Conservation (phyloP, 139 green algal species). For the Chlorella sp. region DNA sequence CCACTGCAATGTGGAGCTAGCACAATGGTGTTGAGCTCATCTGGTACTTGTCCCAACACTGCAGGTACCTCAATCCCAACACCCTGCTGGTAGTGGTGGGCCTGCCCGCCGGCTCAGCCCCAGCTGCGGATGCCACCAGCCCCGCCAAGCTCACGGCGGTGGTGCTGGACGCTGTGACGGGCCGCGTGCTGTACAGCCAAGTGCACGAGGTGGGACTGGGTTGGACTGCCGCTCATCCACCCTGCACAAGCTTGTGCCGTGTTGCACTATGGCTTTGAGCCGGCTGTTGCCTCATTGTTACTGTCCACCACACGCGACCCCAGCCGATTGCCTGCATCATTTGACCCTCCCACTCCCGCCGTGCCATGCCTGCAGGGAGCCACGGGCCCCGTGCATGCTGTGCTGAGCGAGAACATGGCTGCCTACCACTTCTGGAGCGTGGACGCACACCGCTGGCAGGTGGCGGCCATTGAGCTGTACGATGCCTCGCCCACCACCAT, state of each 20-base stretch:
- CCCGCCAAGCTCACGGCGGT: slow-evolving; percentile 39
- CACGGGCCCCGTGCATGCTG: slow-evolving; percentile 76
- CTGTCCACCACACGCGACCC: no score
- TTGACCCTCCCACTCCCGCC: no score
- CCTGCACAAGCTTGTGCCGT: no score
- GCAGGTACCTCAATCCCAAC: slow-evolving; percentile 91
- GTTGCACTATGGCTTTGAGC: no score
- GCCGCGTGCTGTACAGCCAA: slow-evolving; percentile 80
- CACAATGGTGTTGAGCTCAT: no score
- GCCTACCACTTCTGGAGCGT: slow-evolving; percentile 82
- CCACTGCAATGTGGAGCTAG: no score
- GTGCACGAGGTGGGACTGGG: slow-evolving; percentile 54
- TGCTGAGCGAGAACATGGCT: slow-evolving; percentile 88
- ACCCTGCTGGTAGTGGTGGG: slow-evolving; percentile 86
- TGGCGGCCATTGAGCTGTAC: slow-evolving; percentile 22
- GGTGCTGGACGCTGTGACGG: slow-evolving; percentile 91
- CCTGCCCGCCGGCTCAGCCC: background rate
- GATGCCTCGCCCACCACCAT: slow-evolving; percentile 28
- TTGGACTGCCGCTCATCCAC: no score
- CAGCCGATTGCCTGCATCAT: no score
- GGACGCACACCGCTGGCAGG: slow-evolving; percentile 59
- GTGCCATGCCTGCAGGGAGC: slow-evolving; percentile 40
- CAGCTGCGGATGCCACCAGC: no score
- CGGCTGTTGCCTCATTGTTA: no score
- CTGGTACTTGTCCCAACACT: no score